Base-by-base conservation (phyloP, 805 yeast species). In the Kazachstania africana region DNA sequence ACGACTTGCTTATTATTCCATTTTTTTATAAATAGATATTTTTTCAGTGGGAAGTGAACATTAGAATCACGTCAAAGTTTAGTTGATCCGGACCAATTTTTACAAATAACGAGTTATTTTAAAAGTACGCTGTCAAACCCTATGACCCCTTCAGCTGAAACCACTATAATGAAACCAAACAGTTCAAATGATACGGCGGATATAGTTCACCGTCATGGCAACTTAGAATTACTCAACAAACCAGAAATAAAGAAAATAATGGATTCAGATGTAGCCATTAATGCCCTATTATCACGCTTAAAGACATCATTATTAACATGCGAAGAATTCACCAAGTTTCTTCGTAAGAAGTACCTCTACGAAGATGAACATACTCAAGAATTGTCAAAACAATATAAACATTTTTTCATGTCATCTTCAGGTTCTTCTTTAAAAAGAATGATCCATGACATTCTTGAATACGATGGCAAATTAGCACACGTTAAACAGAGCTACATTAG, bases 341-440 rank as follows among this genome's bases (percentile, higher is more conserved):
- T 88, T 34, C 79, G 78, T 51, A 81, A 78, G 56, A 78, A 81
- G 45, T 84, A 84, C 18, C 60, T 70, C 21, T 66, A 78, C 32
- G 95, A 84, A 53, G 81, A 78, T 42, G 93, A 79, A 36, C 81
- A 83, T 52, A 72, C 72, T 26, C 67, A 68, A 34, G 94, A 83
- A 45, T 57, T 83, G 41, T 73, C 74, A 45, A 82, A 85, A 57
- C 72, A 78, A 20, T 71, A 82, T 2, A 61, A 68, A 16, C 68
- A 75, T 38, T 55, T 55, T 29, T 56, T 56, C 21, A 34, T 34
- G 12, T 29, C 38, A 24, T 33, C 45, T 6, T 36, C 38, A 14
- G 40, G 44, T 15, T 38, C 55, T 34, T 75, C 88, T 0, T 78
- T 88, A 45, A 68, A 72, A 23, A 53, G 53, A 14, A 75, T 74